Evolutionary conservation across 371 early-diverging fungal species (phyloP), one percentile per base, ranked within the genome.

Genomic region (Haplosporangium sp.): DNA sequence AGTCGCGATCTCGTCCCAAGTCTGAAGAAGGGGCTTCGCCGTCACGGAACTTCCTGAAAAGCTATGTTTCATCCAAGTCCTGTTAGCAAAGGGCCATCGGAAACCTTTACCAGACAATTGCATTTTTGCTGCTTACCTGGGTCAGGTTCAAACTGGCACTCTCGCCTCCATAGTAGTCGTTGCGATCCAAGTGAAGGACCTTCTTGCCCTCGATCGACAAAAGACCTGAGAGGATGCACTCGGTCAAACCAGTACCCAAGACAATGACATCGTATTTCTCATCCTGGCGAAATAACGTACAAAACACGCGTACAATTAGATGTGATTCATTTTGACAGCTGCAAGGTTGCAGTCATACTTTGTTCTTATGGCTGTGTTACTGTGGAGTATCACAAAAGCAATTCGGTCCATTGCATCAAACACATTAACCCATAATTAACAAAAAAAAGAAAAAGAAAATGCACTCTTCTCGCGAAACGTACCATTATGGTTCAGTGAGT

Each of bases 211-310:
- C 97, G 50, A 97, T 94, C 14, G 99, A 96, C 37, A 99, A 89
- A 46, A 99, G 90, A 57, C 98, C 98, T 16, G 98, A 96, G 48
- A 99, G 91, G 82, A 99, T 95, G 86, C 99, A 99, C 86, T 99
- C 99, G 82, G 99, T 96, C 69, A 99, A 89, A 60, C 99, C 99
- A 57, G 99, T 99, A 62, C 99, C 99, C 64, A 99, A 89, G 70
- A 98, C 95, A 83, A 98, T 94, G 69, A 96, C 95, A 84, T 98
- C 98, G 87, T 96, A 96, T 73, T 91, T 81, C 82, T 95, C 94
- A 87, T 95, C 94, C 95, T 93, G n/a, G n/a, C n/a, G n/a, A n/a
- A n/a, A n/a, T n/a, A n/a, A n/a, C n/a, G n/a, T n/a, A n/a, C n/a
- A n/a, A n/a, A n/a, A n/a, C n/a, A n/a, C n/a, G n/a, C n/a, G n/a